Evolutionary conservation across 495 filamentous ascomycete species (phyloP).

Genomic region (Trichoderma reesei): DNA sequence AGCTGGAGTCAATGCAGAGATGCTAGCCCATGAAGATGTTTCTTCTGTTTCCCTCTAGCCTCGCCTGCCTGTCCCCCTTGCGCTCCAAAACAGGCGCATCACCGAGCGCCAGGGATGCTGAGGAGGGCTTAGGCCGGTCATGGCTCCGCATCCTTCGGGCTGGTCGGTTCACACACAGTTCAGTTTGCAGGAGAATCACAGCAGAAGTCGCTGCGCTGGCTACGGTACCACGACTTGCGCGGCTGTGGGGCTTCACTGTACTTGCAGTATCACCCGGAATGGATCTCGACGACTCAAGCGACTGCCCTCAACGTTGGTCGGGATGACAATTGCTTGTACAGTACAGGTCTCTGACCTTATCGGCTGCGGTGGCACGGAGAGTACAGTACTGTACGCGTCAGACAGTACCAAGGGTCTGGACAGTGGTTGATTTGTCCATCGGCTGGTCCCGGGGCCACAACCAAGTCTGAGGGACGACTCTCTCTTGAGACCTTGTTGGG

Average conservation of each 20-base stretch:
- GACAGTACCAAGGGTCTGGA: no score
- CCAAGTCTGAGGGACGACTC: no score
- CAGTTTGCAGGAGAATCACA: background rate
- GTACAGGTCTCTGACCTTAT: no score
- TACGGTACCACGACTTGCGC: background rate
- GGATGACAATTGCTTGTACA: no score
- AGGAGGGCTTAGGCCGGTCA: background rate
- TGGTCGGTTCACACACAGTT: background rate
- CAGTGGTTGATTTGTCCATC: no score
- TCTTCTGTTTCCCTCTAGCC: background rate
- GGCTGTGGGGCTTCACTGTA: background rate
- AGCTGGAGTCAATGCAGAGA: background rate
- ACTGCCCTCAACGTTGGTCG: background rate
- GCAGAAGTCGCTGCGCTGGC: background rate
- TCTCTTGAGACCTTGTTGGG: no score
- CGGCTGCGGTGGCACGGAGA: no score
- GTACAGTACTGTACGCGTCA: no score
- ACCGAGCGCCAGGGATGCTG: background rate
- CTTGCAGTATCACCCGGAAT: background rate
- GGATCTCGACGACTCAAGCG: background rate
- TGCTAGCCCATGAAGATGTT: slow-evolving; percentile 1
- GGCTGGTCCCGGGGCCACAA: background rate
- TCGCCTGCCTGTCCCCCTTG: background rate
- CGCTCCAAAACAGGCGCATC: background rate
- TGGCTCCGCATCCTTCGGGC: background rate